phyloP scores from a whole-genome alignment of 2,329 filamentous ascomycete genomes.

The Piedraia hortae region DNA sequence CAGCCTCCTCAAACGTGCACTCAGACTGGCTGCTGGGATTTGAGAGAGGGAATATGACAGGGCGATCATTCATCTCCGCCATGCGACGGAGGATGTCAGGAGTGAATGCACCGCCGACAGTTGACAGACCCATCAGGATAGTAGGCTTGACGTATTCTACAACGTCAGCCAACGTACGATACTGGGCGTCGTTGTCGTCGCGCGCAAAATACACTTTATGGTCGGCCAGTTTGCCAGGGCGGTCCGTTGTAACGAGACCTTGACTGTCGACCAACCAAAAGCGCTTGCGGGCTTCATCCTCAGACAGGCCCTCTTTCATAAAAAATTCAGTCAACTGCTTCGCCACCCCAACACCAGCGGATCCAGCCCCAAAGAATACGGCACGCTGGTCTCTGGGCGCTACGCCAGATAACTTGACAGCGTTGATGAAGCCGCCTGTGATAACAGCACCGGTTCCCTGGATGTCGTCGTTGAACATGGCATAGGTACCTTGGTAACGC shows the following conservation, averaged over 20 bases:
- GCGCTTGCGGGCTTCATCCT: constrained; percentile 63
- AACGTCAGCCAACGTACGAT: constrained; percentile 63
- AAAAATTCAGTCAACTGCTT: constrained; percentile 97
- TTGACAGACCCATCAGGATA: constrained; percentile 79
- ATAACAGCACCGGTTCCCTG: constrained; percentile 93
- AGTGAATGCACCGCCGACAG: constrained; percentile 83
- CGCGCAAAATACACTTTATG: constrained; percentile 49
- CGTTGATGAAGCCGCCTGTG: constrained; percentile 49
- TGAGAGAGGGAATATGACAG: constrained; percentile 64
- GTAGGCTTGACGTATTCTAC: constrained; percentile 89
- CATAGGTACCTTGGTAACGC: constrained; percentile 65
- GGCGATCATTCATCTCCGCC: constrained; percentile 37
- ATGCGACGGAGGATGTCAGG: constrained; percentile 46
- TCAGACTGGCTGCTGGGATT: constrained; percentile 93
- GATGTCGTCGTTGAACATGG: constrained; percentile 96
- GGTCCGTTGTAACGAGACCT: constrained; percentile 75
- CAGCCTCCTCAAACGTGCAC: constrained; percentile 85
- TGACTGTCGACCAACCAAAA: constrained; percentile 90
- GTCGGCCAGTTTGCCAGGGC: constrained; percentile 71
- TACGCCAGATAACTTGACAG: constrained; percentile 60
- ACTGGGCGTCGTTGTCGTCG: constrained; percentile 35
- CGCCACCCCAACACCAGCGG: constrained; percentile 84
- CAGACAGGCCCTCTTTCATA: constrained; percentile 66
- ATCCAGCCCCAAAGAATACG: constrained; percentile 88
- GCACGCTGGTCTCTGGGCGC: constrained; percentile 74